Evolutionary conservation across 208 protist species (phyloP), one percentile per base, ranked within the genome.

Genomic region (Leishmania braziliensis): DNA sequence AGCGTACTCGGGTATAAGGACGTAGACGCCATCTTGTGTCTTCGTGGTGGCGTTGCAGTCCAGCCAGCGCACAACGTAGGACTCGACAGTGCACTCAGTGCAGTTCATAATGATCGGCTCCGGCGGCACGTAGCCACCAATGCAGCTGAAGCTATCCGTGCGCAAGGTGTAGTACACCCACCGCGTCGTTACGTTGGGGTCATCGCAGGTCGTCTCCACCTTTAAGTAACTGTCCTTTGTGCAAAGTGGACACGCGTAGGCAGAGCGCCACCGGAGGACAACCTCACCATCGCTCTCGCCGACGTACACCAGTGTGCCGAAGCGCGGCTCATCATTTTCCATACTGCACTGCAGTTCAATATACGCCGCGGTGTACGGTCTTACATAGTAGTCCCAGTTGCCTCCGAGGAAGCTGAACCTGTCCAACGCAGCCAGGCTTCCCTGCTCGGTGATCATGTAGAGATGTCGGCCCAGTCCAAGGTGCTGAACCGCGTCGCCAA

Each of bases 221-320:
- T 54, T n/a, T 16, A 20, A 3, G 18, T 60, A 78, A 5, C 69
- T 62, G 2, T 51, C 18, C 14, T 62, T 53, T 8, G 72, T 82
- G 72, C 70, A 82, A 29, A 62, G 54, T 18, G 79, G 62, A 29
- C 72, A 82, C 14, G 79, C 79, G 23, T 78, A 63, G 18, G 48
- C 16, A 16, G 79, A 78, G 46, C 58, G 62, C 79, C 79, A 82
- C 10, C 29, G 29, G 3, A 82, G 79, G 6, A 63, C 8, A 10
- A 72, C 9, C 18, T 29, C 2, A 5, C 33, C 60, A 39, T 36
- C 4, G 60, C 10, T 3, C 23, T 36, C 60, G 10, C 10, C n/a
- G 10, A 39, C 10, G 60, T 36, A 66, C 60, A 20, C n/a, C 10
- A 66, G 60, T 16, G 60, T 66, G n/a, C 60, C 60, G 10, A 66